phyloP scores from a whole-genome alignment of 2,329 filamentous ascomycete genomes.

The Exophiala lecanii-corni region DNA sequence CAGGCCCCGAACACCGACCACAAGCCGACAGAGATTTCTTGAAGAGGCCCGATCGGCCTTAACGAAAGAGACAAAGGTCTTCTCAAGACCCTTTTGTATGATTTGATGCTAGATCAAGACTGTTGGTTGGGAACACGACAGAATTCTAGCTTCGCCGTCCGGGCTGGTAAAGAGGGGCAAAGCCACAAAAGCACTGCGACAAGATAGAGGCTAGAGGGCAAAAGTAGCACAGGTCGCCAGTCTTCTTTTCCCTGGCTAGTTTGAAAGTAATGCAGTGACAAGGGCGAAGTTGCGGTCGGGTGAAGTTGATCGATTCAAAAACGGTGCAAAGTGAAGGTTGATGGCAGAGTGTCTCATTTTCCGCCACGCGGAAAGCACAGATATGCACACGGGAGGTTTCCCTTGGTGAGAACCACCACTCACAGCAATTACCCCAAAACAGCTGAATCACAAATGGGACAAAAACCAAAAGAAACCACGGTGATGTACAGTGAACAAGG shows the following conservation, averaged over 20 bases:
- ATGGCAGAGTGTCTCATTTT: constrained; percentile 16
- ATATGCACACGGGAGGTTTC: constrained; percentile 3
- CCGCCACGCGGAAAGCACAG: constrained; percentile 12
- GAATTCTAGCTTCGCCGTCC: background rate
- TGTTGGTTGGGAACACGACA: background rate
- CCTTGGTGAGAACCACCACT: background rate
- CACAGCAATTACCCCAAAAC: background rate
- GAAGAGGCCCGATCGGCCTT: no score
- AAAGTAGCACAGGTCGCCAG: no score
- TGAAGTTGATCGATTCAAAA: constrained; percentile 14
- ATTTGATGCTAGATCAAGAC: background rate
- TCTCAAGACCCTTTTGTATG: background rate
- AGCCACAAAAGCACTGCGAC: no score
- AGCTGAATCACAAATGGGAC: background rate
- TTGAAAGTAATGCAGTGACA: no score
- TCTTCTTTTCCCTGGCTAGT: no score
- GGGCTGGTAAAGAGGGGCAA: background rate
- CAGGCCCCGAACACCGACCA: constrained; percentile 11
- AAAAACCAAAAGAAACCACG: background rate
- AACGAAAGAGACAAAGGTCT: no score
- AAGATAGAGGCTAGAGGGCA: no score
- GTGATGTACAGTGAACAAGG: background rate
- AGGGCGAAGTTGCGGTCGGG: constrained; percentile 6
- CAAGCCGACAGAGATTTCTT: background rate
- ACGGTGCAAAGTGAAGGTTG: constrained; percentile 7